Conservation (phyloP, 2,329 filamentous ascomycete species). For the Microthyrium microscopicum region DNA sequence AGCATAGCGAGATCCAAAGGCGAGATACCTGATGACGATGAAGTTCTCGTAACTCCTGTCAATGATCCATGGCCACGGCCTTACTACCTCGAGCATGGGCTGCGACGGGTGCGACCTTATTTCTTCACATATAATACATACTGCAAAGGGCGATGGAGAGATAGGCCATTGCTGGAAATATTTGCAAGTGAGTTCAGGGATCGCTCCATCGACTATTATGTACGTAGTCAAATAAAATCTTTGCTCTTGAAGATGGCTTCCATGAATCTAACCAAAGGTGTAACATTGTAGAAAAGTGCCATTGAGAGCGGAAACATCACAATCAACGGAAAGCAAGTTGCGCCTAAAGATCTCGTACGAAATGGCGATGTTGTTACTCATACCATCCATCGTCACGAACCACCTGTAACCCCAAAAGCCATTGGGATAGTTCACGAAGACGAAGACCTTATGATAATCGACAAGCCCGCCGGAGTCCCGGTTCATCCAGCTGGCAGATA, state of each 20-base stretch:
- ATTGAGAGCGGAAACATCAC: conserved; percentile 66
- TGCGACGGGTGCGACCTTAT: conserved; percentile 74
- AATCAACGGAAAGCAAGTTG: conserved; percentile 58
- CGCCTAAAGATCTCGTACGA: conserved; percentile 52
- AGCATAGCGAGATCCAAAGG: not conserved
- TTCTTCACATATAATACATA: conserved; percentile 89
- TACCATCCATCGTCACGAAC: conserved; percentile 88
- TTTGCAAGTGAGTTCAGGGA: conserved; percentile 89
- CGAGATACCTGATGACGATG: conserved; percentile 25
- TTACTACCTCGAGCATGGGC: conserved; percentile 68
- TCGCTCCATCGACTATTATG: conserved; percentile 72
- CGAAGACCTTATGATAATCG: conserved; percentile 84
- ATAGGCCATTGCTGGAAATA: conserved; percentile 64
- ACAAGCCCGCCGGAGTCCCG: conserved; percentile 88
- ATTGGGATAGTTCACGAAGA: conserved; percentile 82
- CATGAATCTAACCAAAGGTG: conserved; percentile 6
- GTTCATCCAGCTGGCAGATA: conserved; percentile 93
- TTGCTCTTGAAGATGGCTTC: not conserved
- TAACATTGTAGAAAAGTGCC: conserved; percentile 35
- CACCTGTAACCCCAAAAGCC: conserved; percentile 67
- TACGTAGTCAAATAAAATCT: conserved; percentile 20
- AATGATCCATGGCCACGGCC: conserved; percentile 46
- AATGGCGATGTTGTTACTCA: conserved; percentile 90
- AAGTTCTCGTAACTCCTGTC: conserved; percentile 34
- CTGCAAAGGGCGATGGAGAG: conserved; percentile 88